Percentiles rank a stretch among this genome's conserved stretches.
Evolutionary conservation across 1,139 yeast species (phyloP).

Genomic region (Pichiaceae sp.): DNA sequence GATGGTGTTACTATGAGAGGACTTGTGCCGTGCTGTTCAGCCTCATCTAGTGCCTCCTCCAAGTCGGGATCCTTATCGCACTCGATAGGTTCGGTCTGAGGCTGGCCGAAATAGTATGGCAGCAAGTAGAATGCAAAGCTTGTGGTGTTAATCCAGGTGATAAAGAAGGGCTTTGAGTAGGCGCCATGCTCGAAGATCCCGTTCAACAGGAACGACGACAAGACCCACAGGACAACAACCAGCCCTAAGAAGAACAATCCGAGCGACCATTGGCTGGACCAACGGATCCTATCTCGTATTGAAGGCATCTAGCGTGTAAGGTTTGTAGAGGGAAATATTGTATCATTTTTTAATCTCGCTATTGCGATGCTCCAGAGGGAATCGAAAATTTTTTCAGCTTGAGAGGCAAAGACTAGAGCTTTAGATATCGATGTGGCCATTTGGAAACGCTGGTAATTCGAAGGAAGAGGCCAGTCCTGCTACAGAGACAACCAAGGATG

Average conservation of each 20-base stretch:
- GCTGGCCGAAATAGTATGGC: constrained; percentile 36
- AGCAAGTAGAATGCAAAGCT: constrained; percentile 70
- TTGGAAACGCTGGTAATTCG: background rate
- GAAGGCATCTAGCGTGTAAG: no score
- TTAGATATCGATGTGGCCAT: background rate
- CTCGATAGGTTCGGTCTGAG: background rate
- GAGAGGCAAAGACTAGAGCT: no score
- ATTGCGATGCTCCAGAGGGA: no score
- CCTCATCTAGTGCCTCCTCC: background rate
- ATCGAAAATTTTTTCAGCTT: background rate
- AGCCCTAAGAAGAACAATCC: constrained; percentile 66
- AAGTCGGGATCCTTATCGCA: background rate
- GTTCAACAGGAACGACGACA: constrained; percentile 74
- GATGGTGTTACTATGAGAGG: background rate
- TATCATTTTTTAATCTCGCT: no score
- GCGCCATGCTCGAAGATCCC: constrained; percentile 58
- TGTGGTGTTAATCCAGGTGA: constrained; percentile 85
- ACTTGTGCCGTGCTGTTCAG: background rate
- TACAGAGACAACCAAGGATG: constrained; percentile 5
- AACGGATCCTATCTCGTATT: constrained; percentile 1
- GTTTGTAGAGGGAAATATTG: no score
- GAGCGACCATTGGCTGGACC: constrained; percentile 50
- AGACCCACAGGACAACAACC: constrained; percentile 83
- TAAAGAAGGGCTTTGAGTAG: constrained; percentile 86
- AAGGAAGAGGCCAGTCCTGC: background rate